These are phyloP conservation scores for Zygosaccharomyces sapae DNA, from an alignment of 1,139 yeast species.

Conservation along the genomic window DNA sequence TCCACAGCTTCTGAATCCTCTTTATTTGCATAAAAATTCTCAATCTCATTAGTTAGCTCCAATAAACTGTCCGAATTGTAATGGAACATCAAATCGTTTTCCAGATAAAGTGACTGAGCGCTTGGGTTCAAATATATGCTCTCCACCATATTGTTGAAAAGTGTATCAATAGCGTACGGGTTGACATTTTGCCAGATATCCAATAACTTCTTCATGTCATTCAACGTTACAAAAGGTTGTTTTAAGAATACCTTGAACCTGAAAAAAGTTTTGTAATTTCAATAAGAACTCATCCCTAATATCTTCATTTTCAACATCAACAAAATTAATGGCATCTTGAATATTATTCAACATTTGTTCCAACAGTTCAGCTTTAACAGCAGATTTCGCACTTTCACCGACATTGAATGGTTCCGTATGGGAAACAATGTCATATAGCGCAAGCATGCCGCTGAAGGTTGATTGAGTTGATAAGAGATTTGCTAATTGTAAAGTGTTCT, in stretches of 20 bases:
- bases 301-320: constrained; percentile 14
- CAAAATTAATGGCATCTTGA: constrained; percentile 24
- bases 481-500: constrained; percentile 32
- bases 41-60: constrained; percentile 19
- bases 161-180: constrained; percentile 21
- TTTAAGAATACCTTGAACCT: constrained; percentile 29
- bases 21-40: constrained; percentile 15
- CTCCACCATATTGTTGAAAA: constrained; percentile 34
- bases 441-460: constrained; percentile 23
- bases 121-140: constrained; percentile 27
- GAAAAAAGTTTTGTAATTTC: constrained; percentile 27
- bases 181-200: constrained; percentile 25
- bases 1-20: constrained; percentile 16
- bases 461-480: constrained; percentile 28
- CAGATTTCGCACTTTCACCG: constrained; percentile 10
- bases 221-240: constrained; percentile 18
- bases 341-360: constrained; percentile 33
- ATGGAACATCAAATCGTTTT: constrained; percentile 22
- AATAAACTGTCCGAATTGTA: constrained; percentile 20
- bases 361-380: constrained; percentile 22
- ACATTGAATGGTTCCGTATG: constrained; percentile 10
- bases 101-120: constrained; percentile 18
- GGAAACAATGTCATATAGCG: constrained; percentile 19
- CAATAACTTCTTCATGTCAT: constrained; percentile 23
- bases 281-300: constrained; percentile 10